Evolutionary conservation across 2,329 filamentous ascomycete species (phyloP), one percentile per base, ranked within the genome.

Genomic region (Boeremia lycopersici): DNA sequence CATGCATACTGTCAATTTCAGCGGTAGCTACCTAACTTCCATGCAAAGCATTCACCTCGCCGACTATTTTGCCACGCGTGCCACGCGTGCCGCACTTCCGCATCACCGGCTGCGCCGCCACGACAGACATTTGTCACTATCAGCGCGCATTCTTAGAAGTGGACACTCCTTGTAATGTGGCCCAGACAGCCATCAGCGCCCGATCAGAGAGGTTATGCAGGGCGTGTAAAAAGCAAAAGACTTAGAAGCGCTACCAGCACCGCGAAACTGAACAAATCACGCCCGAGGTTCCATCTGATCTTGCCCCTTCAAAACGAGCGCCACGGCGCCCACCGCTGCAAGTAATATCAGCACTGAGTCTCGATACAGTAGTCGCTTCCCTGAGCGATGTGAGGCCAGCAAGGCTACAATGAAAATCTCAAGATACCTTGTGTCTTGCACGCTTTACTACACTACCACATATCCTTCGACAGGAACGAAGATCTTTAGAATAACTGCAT

Each of bases 171-270:
- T 15, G 10, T 31, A 31, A 13, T 42, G 52, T 26, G 23, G 40
- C 42, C 50, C 30, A 55, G 31, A 46, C 46, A 46, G 19, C 28
- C 30, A 34, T 19, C 31, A 10, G 30, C 30, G 12, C 6, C 45
- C 38, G 46, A 36, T 46, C 34, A 42, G 31, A 28, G 8, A 36
- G 52, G 17, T 33, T 23, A 41, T 19, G 31, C 30, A 43, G 45
- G 52, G 42, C 30, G 52, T 41, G 31, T 10, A 46, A 55, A 50
- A 55, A 55, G 52, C 52, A 55, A 55, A 29, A 7, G 42, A 1
- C 3, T 30, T 47, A 31, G 47, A 47, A 50, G 31, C 35, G 23
- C 15, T 43, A n/a, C 52, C 46, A 15, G 12, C 39, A n/a, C 52
- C 46, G 46, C 33, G 17, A 6, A 29, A 50, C 25, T 11, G 23